Percentiles rank a stretch among this genome's conserved stretches.
These are phyloP conservation scores for Phialocephala subalpina DNA, from an alignment of 2,329 filamentous ascomycete species.

Conservation along the genomic window DNA sequence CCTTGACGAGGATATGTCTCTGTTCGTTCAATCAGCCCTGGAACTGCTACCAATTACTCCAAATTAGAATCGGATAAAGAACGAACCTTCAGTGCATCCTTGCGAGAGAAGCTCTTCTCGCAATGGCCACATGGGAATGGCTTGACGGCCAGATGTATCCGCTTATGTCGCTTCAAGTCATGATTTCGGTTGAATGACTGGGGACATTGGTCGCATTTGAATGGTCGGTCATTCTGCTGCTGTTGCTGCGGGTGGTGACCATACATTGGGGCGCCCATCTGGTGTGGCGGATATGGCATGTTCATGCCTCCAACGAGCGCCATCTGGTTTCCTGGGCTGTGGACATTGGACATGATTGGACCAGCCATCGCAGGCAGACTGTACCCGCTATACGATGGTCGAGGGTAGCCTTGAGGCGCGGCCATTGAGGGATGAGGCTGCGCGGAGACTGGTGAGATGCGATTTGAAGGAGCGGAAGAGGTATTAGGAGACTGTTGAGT, in stretches of 20 bases:
- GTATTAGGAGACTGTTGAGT: slow-evolving; percentile 52
- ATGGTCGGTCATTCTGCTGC: slow-evolving; percentile 80
- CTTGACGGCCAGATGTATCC: slow-evolving; percentile 94
- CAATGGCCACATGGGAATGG: slow-evolving; percentile 92
- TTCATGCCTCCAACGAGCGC: slow-evolving; percentile 65
- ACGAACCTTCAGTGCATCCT: slow-evolving; percentile 94
- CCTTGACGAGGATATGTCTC: slow-evolving; percentile 74
- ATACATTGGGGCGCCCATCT: slow-evolving; percentile 62
- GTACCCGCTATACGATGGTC: slow-evolving; percentile 56
- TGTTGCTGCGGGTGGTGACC: slow-evolving; percentile 60
- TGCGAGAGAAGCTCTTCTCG: slow-evolving; percentile 95
- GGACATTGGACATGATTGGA: slow-evolving; percentile 80
- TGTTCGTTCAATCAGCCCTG: slow-evolving; percentile 47
- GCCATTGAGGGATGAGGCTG: slow-evolving; percentile 56
- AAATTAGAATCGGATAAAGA: slow-evolving; percentile 33
- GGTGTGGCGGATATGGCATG: slow-evolving; percentile 61
- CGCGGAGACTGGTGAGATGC: slow-evolving; percentile 49
- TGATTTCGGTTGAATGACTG: slow-evolving; percentile 97
- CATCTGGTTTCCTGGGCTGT: slow-evolving; percentile 76
- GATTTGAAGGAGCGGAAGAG: slow-evolving; percentile 48
- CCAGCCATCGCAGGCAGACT: slow-evolving; percentile 69
- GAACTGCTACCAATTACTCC: slow-evolving; percentile 26
- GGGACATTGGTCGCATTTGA: slow-evolving; percentile 91
- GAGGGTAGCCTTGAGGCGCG: slow-evolving; percentile 61
- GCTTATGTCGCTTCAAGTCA: slow-evolving; percentile 93